Evolutionary conservation across 2,329 filamentous ascomycete species (phyloP).

Genomic region (Xylaria sp.): DNA sequence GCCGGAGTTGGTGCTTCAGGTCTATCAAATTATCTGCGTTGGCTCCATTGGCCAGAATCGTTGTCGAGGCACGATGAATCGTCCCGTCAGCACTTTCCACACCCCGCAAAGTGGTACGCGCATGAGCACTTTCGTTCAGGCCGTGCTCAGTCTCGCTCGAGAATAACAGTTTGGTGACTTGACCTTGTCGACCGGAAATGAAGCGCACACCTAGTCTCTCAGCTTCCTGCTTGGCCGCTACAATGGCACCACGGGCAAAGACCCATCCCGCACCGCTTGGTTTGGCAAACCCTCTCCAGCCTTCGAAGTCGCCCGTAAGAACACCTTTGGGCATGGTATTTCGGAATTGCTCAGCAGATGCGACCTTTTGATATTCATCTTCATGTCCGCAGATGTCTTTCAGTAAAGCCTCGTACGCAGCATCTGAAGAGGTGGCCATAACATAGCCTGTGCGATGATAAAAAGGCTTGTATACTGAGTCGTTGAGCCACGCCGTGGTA

Average conservation of each 20-base stretch:
- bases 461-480: conserved; percentile 49
- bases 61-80: conserved; percentile 48
- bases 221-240: conserved; percentile 52
- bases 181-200: conserved; percentile 47
- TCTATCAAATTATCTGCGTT: conserved; percentile 53
- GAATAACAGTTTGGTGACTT: conserved; percentile 47
- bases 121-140: neutral
- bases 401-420: conserved; percentile 24
- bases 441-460: conserved; percentile 56
- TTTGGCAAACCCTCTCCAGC: conserved; percentile 57
- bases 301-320: conserved; percentile 54
- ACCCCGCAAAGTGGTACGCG: conserved; percentile 46
- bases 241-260: conserved; percentile 55
- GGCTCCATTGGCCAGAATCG: conserved; percentile 57
- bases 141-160: conserved; percentile 34
- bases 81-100: conserved; percentile 50
- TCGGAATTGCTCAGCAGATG: conserved; percentile 52
- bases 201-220: conserved; percentile 53
- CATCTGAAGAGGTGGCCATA: conserved; percentile 33
- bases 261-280: conserved; percentile 57
- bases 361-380: conserved; percentile 40
- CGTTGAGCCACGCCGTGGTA: conserved; percentile 49
- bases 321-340: conserved; percentile 58
- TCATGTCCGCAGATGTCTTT: conserved; percentile 29
- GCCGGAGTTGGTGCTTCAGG: conserved; percentile 57